Evolutionary conservation across 2,329 filamentous ascomycete genomes (phyloP), one percentile per base, ranked within the genome.

Genomic region (Pseudogymnoascus sp.): DNA sequence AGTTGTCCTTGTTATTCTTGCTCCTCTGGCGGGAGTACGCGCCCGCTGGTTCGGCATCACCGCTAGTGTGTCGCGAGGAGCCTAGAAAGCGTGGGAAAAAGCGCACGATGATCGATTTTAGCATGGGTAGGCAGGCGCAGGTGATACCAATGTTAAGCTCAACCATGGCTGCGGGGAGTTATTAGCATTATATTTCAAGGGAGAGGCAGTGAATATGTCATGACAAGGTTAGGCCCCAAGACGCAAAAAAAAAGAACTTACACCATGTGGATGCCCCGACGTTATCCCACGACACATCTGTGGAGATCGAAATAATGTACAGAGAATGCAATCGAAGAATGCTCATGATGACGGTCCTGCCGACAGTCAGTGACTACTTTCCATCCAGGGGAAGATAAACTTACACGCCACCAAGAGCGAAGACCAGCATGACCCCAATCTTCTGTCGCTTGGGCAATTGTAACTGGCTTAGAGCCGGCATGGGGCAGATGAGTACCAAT

Each of bases 61-160:
- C 37, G 8, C 37, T 38, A 15, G 37, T 38, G 15, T 38, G 15
- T 15, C 37, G 37, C 8, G 37, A 38, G 37, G 37, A 38, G 37
- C 38, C 57, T 23, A 63, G 57, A 19, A 63, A 18, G 7, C 26
- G 26, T 26, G 59, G 59, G 10, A 52, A 19, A 13, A 58, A 23
- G 13, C 59, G 59, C 37, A 15, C 28, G 58, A 91, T 84, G 9
- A 96, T 76, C 0, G 91, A 90, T 70, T 95, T 96, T 61, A 96
- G 75, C 0, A 88, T 92, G 8, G 91, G 91, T 7, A 95, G 87
- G 67, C 90, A 95, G 45, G 87, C 90, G 69, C 89, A 94, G 64
- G 89, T 85, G 67, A 95, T 90, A 21, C 89, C 90, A 1, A 92
- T 77, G 63, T 95, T 92, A 70, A 95, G 89, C 71, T 96, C 91